phyloP scores from a whole-genome alignment of 768 basidiomycete genomes.

The Brasilioporus rufonigricans region DNA sequence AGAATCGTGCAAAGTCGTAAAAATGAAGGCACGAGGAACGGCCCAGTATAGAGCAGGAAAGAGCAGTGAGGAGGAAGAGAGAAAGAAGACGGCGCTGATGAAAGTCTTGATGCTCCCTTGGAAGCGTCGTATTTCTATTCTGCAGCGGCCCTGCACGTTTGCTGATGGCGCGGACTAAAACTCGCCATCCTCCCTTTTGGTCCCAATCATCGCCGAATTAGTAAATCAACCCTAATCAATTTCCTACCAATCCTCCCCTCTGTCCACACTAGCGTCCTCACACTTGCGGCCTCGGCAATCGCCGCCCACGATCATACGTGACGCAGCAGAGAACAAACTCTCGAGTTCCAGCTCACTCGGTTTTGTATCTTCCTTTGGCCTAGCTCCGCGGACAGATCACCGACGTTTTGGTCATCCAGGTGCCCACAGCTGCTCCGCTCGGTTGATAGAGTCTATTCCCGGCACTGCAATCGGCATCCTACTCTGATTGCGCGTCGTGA shows the following conservation, averaged over 20 bases:
- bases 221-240: not conserved
- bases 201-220: conserved; percentile 8
- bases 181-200: conserved; percentile 14
- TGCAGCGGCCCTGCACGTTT: conserved; percentile 25
- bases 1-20: conserved; percentile 67
- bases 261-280: too few species aligned
- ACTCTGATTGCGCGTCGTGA: not conserved
- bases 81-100: conserved; percentile 35
- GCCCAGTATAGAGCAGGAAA: conserved; percentile 27
- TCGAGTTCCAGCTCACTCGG: not conserved
- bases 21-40: conserved; percentile 36
- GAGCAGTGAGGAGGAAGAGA: conserved; percentile 22
- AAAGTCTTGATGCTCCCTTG: conserved; percentile 29
- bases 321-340: not conserved
- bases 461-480: not conserved
- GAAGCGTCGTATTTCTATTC: conserved; percentile 36
- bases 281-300: conserved; percentile 6
- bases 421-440: conserved; percentile 5
- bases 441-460: conserved; percentile 5
- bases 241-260: not conserved
- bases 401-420: conserved; percentile 2
- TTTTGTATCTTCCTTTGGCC: not conserved
- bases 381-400: conserved; percentile 12
- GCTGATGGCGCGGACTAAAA: conserved; percentile 14
- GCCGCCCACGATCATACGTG: not conserved